Conservation (phyloP, 2,329 filamentous ascomycete genomes). For the Colletotrichum filicis region DNA sequence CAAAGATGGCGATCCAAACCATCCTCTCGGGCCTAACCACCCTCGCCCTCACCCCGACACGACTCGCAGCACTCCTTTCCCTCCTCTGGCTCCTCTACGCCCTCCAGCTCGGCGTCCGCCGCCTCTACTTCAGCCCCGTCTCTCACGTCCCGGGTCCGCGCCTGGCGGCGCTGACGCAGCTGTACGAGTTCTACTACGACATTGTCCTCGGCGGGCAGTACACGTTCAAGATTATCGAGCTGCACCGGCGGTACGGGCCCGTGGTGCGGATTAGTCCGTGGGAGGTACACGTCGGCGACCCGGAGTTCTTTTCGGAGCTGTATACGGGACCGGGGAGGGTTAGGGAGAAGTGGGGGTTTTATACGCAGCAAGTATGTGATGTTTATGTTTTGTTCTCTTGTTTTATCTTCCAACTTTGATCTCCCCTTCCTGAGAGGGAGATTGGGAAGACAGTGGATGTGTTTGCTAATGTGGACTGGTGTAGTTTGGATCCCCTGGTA, state of each 20-base stretch:
- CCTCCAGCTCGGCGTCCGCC: conserved; percentile 42
- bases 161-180: conserved; percentile 51
- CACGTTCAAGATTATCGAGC: conserved; percentile 51
- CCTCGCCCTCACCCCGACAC: conserved; percentile 40
- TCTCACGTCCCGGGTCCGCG: conserved; percentile 51
- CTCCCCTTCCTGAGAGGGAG: neutral
- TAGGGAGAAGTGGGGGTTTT: conserved; percentile 49
- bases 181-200: conserved; percentile 57
- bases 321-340: conserved; percentile 44
- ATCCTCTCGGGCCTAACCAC: conserved; percentile 32
- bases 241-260: conserved; percentile 43
- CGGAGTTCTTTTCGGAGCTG: conserved; percentile 47
- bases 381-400: too few relatives aligned
- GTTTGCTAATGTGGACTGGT: conserved; percentile 33
- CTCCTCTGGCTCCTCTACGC: conserved; percentile 44
- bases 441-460: neutral
- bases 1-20: conserved; percentile 40
- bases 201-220: conserved; percentile 53
- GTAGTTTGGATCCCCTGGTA: conserved; percentile 49
- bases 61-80: conserved; percentile 39
- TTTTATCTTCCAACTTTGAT: too few relatives aligned
- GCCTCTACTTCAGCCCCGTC: conserved; percentile 51
- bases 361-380: conserved; percentile 45
- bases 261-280: conserved; percentile 50
- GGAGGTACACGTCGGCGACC: conserved; percentile 49